Evolutionary conservation across 306 rosid species (phyloP).

Genomic region (Vigna unguiculata): DNA sequence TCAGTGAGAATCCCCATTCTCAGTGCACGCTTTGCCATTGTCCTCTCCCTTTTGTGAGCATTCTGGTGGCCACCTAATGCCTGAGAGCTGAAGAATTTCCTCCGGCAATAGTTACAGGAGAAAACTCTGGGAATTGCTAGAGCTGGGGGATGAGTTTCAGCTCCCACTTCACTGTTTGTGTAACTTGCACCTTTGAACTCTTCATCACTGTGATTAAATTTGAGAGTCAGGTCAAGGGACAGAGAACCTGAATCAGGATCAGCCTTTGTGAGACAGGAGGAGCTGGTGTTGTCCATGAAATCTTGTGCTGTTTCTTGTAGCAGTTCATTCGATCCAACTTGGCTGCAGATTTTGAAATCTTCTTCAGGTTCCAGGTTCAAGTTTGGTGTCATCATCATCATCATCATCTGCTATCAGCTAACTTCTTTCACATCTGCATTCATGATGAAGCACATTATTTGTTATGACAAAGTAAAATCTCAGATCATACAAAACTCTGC

Average conservation of each 20-base stretch:
- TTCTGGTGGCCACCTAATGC: constrained; percentile 95
- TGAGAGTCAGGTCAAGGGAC: constrained; percentile 74
- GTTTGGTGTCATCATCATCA: constrained; percentile 61
- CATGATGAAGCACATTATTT: constrained; percentile 23
- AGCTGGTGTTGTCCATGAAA: constrained; percentile 59
- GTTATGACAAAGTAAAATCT: constrained; percentile 9
- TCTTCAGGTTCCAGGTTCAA: constrained; percentile 67
- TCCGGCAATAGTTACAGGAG: constrained; percentile 86
- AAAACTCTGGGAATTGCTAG: constrained; percentile 64
- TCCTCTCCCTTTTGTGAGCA: constrained; percentile 92
- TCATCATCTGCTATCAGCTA: constrained; percentile 19
- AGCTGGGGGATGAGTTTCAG: constrained; percentile 47
- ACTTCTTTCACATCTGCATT: constrained; percentile 45
- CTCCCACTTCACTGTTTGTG: constrained; percentile 51
- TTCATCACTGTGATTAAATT: constrained; percentile 49
- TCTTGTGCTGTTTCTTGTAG: constrained; percentile 40
- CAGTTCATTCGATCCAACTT: constrained; percentile 51
- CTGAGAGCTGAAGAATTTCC: constrained; percentile 92
- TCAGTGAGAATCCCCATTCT: constrained; percentile 75
- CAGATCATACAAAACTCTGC: background rate
- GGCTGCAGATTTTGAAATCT: constrained; percentile 55
- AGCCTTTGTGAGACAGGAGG: constrained; percentile 61
- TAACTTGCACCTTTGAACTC: constrained; percentile 57
- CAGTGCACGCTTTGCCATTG: constrained; percentile 89
- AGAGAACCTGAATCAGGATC: constrained; percentile 48